Base-by-base conservation (phyloP, 495 filamentous ascomycete genomes). In the Melanomma pulvis-pyrius region DNA sequence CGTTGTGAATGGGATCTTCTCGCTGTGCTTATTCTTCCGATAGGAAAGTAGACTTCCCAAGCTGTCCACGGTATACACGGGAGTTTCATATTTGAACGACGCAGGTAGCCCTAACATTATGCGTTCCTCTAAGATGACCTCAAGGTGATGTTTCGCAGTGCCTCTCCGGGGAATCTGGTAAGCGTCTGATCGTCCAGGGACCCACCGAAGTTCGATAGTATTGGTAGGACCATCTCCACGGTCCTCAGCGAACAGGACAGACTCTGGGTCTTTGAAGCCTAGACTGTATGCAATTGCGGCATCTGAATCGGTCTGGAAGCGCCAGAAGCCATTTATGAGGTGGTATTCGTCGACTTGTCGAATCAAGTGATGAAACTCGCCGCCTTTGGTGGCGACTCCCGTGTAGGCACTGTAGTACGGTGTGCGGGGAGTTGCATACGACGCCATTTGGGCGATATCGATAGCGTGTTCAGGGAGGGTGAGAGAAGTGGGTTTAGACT, bases 301-400 rank as follows among this genome's bases (percentile, higher is more conserved):
- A 44, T 59, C 53, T 1, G n/a, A 19, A 19, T 63, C 61, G 34
- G 24, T 12, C 7, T 48, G 28, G 46, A 65, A 65, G n/a, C 39
- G 44, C 62, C 53, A 65, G 32, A 59, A 65, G 39, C 62, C 62
- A 17, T 50, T 51, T 8, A 25, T 19, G 29, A 50, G 2, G 24
- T 65, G 62, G 17, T 21, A 36, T 7, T 36, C 2, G 11, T 48
- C 26, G 29, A 57, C 12, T 9, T 15, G 26, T 1, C 32, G 26
- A 15, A 12, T 19, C 22, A 64, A 56, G 4, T 47, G 22, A 9
- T 48, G 22, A 39, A 64, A 64, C 5, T 54, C 11, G 17, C 51
- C 51, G 24, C 32, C 51, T 32, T 28, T 29, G 22, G 49, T 53
- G 17, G 26, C 29, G 13, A 21, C 7, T 36, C 19, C 17, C 25